Evolutionary conservation across 2,329 filamentous ascomycete species (phyloP).

Genomic region (Podosphaera fusca): DNA sequence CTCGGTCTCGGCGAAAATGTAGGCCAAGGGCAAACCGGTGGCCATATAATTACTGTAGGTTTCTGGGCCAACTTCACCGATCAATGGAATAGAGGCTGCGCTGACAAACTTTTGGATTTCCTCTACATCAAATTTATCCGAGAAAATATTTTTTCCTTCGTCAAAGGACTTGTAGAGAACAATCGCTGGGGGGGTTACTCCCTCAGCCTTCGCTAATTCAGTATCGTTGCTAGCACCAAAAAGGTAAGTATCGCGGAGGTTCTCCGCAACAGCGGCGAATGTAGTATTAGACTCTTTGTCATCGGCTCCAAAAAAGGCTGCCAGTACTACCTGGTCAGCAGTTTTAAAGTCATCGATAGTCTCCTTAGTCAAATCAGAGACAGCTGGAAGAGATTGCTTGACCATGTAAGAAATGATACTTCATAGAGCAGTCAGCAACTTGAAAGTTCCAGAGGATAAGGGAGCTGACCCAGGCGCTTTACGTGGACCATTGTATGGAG

Average conservation of each 20-base stretch:
- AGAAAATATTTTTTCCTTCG: conserved; percentile 74
- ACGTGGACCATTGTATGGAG: conserved; percentile 69
- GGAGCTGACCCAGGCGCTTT: conserved; percentile 51
- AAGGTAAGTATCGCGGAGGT: conserved; percentile 71
- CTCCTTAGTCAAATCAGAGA: conserved; percentile 61
- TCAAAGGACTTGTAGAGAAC: conserved; percentile 97
- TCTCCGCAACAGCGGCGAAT: conserved; percentile 45
- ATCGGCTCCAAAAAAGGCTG: conserved; percentile 63
- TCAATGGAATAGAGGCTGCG: conserved; percentile 63
- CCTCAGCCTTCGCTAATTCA: conserved; percentile 68
- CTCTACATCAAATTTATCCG: conserved; percentile 59
- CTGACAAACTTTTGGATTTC: conserved; percentile 67
- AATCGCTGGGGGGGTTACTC: conserved; percentile 63
- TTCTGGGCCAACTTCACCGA: conserved; percentile 90
- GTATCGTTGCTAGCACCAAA: conserved; percentile 77
- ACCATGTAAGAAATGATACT: conserved; percentile 75
- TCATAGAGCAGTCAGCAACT: not conserved
- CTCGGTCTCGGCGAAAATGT: conserved; percentile 83
- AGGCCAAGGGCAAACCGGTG: conserved; percentile 75
- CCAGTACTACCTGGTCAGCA: conserved; percentile 83
- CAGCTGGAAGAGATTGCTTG: conserved; percentile 87
- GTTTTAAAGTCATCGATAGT: conserved; percentile 92
- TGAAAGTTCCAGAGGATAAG: not conserved
- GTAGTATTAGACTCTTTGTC: conserved; percentile 74
- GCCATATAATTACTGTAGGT: conserved; percentile 93